Percentiles rank a stretch among this genome's conserved stretches.
These are phyloP conservation scores for Leccinum imitatum DNA, from an alignment of 768 basidiomycete genomes.

Conservation along the genomic window DNA sequence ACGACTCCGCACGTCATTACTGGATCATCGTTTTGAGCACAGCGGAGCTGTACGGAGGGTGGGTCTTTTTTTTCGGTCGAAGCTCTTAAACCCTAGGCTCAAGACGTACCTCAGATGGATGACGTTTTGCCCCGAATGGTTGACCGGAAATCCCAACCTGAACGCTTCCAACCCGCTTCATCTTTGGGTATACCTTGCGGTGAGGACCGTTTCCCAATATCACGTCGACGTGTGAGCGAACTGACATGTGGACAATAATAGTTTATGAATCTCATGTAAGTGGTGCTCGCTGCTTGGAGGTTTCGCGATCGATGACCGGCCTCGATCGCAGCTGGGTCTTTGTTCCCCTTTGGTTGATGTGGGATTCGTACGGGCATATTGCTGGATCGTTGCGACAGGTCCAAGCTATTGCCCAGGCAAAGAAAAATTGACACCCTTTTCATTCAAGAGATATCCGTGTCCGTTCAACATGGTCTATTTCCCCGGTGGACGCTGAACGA, in stretches of 20 bases:
- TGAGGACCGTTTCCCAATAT: conserved; percentile 37
- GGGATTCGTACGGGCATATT: conserved; percentile 74
- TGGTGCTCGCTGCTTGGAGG: conserved; percentile 4
- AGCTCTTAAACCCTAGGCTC: background rate
- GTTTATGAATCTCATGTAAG: conserved; percentile 83
- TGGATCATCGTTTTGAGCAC: conserved; percentile 81
- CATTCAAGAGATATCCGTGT: background rate
- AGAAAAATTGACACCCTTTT: conserved; percentile 31
- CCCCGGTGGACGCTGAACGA: background rate
- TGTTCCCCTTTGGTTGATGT: conserved; percentile 74
- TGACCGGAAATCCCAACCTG: conserved; percentile 70
- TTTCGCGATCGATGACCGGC: background rate
- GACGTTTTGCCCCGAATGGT: conserved; percentile 89
- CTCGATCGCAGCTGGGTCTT: conserved; percentile 65
- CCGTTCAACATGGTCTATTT: background rate
- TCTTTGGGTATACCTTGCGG: conserved; percentile 80
- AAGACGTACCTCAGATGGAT: conserved; percentile 54
- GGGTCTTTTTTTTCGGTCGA: conserved; percentile 16
- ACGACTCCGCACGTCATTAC: conserved; percentile 56
- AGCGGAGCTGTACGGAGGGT: conserved; percentile 79
- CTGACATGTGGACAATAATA: conserved; percentile 26
- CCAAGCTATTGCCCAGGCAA: conserved; percentile 35
- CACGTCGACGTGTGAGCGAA: background rate
- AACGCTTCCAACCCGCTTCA: conserved; percentile 68
- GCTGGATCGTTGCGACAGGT: conserved; percentile 52